Evolutionary conservation across 75 land plant genomes (phyloP), one percentile per base, ranked within the genome.

Genomic region (Cupressus sempervirens): DNA sequence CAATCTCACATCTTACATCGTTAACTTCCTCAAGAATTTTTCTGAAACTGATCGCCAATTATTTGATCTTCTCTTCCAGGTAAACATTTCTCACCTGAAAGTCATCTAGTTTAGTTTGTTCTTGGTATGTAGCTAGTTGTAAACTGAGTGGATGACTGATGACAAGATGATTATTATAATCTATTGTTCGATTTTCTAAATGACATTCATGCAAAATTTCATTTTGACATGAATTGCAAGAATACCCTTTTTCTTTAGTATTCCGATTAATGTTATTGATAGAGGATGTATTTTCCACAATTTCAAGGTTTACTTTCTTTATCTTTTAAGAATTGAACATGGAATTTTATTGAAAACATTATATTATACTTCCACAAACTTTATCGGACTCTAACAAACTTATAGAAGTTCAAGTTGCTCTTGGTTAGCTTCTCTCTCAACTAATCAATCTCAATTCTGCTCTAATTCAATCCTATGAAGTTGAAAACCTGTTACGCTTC

Each of bases 31-130:
- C 81, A 73, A 83, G 75, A 88, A 90, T 11, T 88, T 94, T 80
- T 83, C 85, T 62, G 87, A 90, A 13, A 85, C 82, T 35, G 92
- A 94, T 85, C 82, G 86, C 67, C 88, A 81, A 34, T 85, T 87
- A 14, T 96, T 96, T 86, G 91, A 91, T 82, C 85, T 76, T 68
- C 88, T 96, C 53, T 93, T 84, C 81, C 93, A 94, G 98, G 98
- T 95, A 50, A 62, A 32, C 10, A 80, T 16, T 3, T 50, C 29
- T 53, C 4, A 48, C 3, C 85, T 68, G 35, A 29, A 70, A 10
- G 35, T 32, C 74, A 30, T 70, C 35, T 70, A 32, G 35, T 62
- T 70, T 34, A 4, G 11, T 70, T 30, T 30, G 2, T 70, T 8
- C 10, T 70, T 11, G 74, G 74, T 35, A 70, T 30, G 36, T 56